Evolutionary conservation across 495 filamentous ascomycete genomes (phyloP), one percentile per base, ranked within the genome.

Genomic region (Rhizodiscina lignyota): DNA sequence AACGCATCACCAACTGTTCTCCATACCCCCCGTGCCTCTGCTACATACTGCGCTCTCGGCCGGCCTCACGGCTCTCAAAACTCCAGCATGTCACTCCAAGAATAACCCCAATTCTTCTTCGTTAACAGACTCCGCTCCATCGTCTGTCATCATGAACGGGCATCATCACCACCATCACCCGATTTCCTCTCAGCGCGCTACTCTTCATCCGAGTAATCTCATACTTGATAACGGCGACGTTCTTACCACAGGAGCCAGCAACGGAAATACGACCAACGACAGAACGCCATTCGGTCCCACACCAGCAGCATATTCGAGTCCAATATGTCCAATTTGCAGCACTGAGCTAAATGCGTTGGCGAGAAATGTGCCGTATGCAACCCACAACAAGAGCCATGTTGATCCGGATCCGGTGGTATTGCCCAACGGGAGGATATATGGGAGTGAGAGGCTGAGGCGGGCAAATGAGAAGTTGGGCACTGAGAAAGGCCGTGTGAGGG

Each of bases 301-400:
- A 67, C 66, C 4, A 77, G 73, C 45, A 63, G 68, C 21, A 59
- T 64, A 30, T 74, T 71, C 4, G 62, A 61, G 0, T 66, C 65
- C 0, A 22, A 72, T 93, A 30, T 97, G 89, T 47, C 91, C 89
- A 3, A 96, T 96, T 50, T 97, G 89, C 60, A 83, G 76, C 26
- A 89, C 78, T 2, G 89, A 97, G 53, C 66, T 97, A 37, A 94
- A 97, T 53, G 81, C 81, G 40, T 67, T 97, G 21, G 89, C 89
- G 12, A 66, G 75, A 27, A 75, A 74, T 48, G 76, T 96, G 38
- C 89, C 89, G 11, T 94, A 94, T 48, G 89, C 89, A 17, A 79
- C 92, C 43, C 89, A 97, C 51, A 79, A 75, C 30, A 89, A 91
- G 62, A 94, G 85, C 51, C 77, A 80, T 40, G 77, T 94, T 17